These are phyloP conservation scores for Elymus sibiricus DNA, from an alignment of 176 grass and related monocot species.

Conservation along the genomic window DNA sequence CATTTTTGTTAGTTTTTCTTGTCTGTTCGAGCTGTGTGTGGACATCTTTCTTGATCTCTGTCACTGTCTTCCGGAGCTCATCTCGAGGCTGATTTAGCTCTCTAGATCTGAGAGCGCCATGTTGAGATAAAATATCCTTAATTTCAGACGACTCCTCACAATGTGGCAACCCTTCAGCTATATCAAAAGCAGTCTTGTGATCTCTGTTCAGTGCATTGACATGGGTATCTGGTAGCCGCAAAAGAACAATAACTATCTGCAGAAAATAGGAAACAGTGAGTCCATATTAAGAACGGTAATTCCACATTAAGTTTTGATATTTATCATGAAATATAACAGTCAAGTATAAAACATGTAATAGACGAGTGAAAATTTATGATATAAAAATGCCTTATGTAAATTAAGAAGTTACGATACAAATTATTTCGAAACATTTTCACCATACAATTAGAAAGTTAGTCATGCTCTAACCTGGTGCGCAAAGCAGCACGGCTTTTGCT, in stretches of 20 bases:
- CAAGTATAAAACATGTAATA: not conserved
- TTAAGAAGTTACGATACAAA: not conserved
- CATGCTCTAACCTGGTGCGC: not conserved
- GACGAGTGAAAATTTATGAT: not conserved
- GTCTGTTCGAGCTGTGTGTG: conserved; percentile 94
- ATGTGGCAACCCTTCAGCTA: conserved; percentile 79
- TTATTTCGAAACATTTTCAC: conserved; percentile 17
- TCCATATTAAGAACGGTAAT: conserved; percentile 1
- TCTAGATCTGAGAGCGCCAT: conserved; percentile 77
- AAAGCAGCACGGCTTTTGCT: not conserved
- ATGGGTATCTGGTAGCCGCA: conserved; percentile 86
- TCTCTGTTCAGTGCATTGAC: conserved; percentile 89
- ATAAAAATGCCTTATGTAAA: conserved; percentile 7
- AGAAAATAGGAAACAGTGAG: conserved; percentile 15
- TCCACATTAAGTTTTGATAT: not conserved
- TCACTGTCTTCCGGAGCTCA: conserved; percentile 88
- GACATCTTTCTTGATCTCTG: conserved; percentile 97
- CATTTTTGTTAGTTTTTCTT: conserved; percentile 92
- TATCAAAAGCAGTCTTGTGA: conserved; percentile 92
- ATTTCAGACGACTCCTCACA: conserved; percentile 89
- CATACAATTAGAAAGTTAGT: not conserved
- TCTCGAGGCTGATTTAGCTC: conserved; percentile 94
- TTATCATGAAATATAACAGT: not conserved
- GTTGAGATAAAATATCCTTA: conserved; percentile 76
- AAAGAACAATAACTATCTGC: conserved; percentile 85